Base-by-base conservation (phyloP, 495 filamentous ascomycete species). In the Penicillium canariense region DNA sequence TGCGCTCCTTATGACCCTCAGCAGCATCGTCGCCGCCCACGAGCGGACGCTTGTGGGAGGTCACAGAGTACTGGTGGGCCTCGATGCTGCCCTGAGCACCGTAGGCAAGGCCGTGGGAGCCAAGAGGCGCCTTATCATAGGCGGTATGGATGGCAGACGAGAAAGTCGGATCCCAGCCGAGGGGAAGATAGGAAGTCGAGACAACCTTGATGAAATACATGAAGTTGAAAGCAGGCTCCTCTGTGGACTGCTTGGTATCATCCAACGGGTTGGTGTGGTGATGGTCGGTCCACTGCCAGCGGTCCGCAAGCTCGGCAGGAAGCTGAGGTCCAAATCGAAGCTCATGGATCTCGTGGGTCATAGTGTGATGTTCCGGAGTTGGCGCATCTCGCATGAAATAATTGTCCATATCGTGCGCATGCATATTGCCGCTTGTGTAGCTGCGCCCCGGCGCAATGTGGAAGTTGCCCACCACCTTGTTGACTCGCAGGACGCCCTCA, bases 151-250 rank as follows among this genome's bases (percentile, higher is more conserved):
- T 53, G 26, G 72, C 57, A 14, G 72, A 56, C 1, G 76, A 79
- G 54, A 68, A 68, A 23, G 73, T 66, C 39, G 75, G 73, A 42
- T 86, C 81, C 90, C 90, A 91, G 15, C 90, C 90, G 5, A 98
- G 79, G 1, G 94, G 93, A 6, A 97, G 81, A 62, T 96, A 99
- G 2, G 89, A 90, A 14, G 94, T 99, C 8, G 87, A 88, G 31
- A 99, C 94, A 40, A 99, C 92, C 74, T 99, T 99, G 69, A 99
- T 80, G 68, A 97, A 99, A 77, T 99, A 99, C 92, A 97, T 96
- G 67, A 86, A 99, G 71, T 96, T 99, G 78, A 80, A 97, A 34
- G 85, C 87, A 46, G 87, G 82, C 59, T 96, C 91, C 20, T 84
- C 72, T 9, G 92, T 93, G 39, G 74, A 67, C 77, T 97, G 92